Evolutionary conservation across 305 asterid genomes (phyloP).

Genomic region (Fraxinus angustifolia): DNA sequence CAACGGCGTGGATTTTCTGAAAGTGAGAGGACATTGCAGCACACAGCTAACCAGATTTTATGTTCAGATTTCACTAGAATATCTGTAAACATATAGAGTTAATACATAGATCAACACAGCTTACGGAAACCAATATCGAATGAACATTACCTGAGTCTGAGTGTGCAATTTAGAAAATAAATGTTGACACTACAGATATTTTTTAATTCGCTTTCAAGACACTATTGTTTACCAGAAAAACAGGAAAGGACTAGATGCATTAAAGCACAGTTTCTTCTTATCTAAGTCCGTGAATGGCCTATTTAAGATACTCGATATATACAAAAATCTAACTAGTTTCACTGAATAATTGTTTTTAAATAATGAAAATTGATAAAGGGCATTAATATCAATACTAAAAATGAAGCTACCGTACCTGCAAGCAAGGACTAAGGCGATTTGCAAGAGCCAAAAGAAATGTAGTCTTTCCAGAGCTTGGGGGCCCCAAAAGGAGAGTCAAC

Average conservation of each 20-base stretch:
- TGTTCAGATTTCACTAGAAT: neutral
- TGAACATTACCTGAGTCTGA: neutral
- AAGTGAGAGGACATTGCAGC: neutral
- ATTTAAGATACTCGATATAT: neutral
- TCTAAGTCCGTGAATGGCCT: neutral
- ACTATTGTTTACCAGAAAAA: neutral
- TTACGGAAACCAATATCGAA: neutral
- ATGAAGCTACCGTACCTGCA: constrained; percentile 41
- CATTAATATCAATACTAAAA: neutral
- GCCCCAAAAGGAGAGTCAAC: constrained; percentile 75
- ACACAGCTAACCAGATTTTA: neutral
- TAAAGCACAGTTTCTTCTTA: neutral
- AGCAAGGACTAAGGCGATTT: constrained; percentile 54
- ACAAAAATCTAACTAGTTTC: neutral
- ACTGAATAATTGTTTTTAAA: neutral
- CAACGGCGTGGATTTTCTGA: neutral
- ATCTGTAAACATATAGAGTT: neutral
- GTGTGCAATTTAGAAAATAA: neutral
- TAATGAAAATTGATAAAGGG: neutral
- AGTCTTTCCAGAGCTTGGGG: constrained; percentile 87
- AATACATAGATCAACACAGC: neutral
- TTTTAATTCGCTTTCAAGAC: neutral
- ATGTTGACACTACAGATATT: neutral
- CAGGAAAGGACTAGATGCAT: neutral
- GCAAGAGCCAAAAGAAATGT: constrained; percentile 81